Percentiles rank a stretch among this genome's conserved stretches.
These are phyloP conservation scores for Clitopilus passeckerianus DNA, from an alignment of 768 basidiomycete species.

Conservation along the genomic window DNA sequence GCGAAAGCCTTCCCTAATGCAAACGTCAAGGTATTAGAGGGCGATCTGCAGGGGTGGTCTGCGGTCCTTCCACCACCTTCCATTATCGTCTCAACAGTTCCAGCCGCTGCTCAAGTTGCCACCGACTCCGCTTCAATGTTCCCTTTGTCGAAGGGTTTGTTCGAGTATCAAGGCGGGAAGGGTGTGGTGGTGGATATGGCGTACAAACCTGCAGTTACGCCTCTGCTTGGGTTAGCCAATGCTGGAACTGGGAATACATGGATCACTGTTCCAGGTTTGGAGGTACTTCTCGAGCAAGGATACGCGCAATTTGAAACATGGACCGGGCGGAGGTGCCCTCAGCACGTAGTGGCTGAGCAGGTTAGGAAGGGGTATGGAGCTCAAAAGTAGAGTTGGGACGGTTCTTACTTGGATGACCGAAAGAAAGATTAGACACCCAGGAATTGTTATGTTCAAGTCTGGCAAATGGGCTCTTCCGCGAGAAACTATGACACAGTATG, in stretches of 20 bases:
- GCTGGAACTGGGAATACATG: conserved; percentile 42
- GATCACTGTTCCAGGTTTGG: conserved; percentile 72
- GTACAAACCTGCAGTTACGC: conserved; percentile 84
- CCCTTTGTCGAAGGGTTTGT: conserved; percentile 51
- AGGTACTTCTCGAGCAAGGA: conserved; percentile 86
- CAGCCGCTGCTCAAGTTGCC: conserved; percentile 55
- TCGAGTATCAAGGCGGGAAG: conserved; percentile 41
- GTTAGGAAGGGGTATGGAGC: conserved; percentile 43
- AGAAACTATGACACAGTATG: too few species aligned
- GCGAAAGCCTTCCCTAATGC: conserved; percentile 62
- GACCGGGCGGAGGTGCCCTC: conserved; percentile 67
- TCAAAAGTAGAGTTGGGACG: not conserved
- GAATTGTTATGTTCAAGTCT: too few species aligned
- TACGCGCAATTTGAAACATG: conserved; percentile 80
- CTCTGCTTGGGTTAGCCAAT: conserved; percentile 66
- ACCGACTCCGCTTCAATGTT: conserved; percentile 28
- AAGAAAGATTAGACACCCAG: not conserved
- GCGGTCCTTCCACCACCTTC: conserved; percentile 41
- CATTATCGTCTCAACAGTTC: conserved; percentile 88
- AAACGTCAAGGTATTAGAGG: conserved; percentile 55
- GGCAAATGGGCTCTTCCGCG: too few species aligned
- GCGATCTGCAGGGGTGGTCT: conserved; percentile 49
- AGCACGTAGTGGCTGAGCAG: conserved; percentile 32
- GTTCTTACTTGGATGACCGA: not conserved
- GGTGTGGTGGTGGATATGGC: conserved; percentile 91